Percentiles rank a stretch among this genome's conserved stretches.
These are phyloP conservation scores for Apiospora sp. DNA, from an alignment of 2,329 filamentous ascomycete genomes.

Conservation along the genomic window DNA sequence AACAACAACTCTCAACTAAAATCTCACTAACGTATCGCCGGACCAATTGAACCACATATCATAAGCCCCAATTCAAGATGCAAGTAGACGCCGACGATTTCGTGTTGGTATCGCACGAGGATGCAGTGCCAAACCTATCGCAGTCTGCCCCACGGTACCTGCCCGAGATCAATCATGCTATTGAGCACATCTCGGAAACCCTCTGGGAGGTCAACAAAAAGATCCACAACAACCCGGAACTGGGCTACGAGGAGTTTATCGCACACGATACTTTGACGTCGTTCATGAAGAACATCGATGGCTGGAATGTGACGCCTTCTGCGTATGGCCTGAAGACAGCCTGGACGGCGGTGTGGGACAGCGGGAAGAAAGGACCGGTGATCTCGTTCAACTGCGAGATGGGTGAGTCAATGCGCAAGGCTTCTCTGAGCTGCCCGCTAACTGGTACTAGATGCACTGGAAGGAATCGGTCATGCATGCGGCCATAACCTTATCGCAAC, in stretches of 20 bases:
- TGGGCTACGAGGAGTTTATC: slow-evolving; percentile 55
- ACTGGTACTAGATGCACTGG: slow-evolving; percentile 52
- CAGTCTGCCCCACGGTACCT: slow-evolving; percentile 35
- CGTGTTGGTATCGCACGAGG: slow-evolving; percentile 8
- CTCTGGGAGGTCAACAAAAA: slow-evolving; percentile 57
- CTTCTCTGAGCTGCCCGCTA: too few species aligned
- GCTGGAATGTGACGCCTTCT: slow-evolving; percentile 59
- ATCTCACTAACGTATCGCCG: background rate
- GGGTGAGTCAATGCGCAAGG: slow-evolving; percentile 46
- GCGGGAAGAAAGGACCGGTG: slow-evolving; percentile 53
- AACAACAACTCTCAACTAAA: background rate
- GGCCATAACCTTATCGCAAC: slow-evolving; percentile 64
- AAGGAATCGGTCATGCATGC: slow-evolving; percentile 60
- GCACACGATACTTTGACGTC: slow-evolving; percentile 58
- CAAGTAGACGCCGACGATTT: slow-evolving; percentile 19
- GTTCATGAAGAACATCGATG: slow-evolving; percentile 52
- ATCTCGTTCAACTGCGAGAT: slow-evolving; percentile 57
- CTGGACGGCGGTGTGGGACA: slow-evolving; percentile 59
- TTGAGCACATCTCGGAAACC: slow-evolving; percentile 47
- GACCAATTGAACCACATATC: background rate
- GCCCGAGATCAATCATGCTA: slow-evolving; percentile 46
- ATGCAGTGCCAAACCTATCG: background rate
- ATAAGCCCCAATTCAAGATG: background rate
- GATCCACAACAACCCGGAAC: slow-evolving; percentile 60
- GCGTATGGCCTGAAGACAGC: slow-evolving; percentile 61